phyloP scores from a whole-genome alignment of 2,329 filamentous ascomycete species.

The Microsporum ferrugineum region DNA sequence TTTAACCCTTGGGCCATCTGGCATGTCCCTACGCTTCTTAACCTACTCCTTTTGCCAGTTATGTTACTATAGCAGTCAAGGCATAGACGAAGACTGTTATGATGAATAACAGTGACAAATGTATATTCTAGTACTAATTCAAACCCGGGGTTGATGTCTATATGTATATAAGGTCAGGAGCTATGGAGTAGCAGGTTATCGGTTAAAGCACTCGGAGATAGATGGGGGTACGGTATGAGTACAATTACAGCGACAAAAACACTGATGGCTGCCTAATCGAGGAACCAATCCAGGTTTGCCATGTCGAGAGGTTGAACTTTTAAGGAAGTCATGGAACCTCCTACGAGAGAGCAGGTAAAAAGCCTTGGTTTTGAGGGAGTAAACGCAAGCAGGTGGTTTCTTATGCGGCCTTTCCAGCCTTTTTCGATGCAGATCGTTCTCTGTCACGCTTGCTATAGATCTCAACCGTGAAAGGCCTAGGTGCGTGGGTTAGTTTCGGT shows the following conservation, averaged over 20 bases:
- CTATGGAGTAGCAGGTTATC: neutral
- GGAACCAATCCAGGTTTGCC: neutral
- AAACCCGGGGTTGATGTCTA: neutral
- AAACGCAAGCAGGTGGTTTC: neutral
- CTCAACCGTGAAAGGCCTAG: conserved; percentile 68
- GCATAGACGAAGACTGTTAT: neutral
- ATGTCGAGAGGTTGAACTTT: neutral
- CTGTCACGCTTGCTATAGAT: conserved; percentile 70
- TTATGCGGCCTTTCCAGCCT: conserved; percentile 30
- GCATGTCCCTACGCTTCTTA: neutral
- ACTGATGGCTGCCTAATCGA: neutral
- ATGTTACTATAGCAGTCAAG: neutral
- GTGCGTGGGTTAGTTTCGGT: neutral
- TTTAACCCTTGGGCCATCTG: neutral
- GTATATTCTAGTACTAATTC: neutral
- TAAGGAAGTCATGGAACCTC: neutral
- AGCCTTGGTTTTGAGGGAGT: neutral
- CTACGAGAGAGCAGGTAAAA: neutral
- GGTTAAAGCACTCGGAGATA: neutral
- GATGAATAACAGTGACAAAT: neutral
- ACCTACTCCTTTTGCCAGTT: neutral
- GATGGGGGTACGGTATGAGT: neutral
- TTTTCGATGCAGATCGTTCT: conserved; percentile 28
- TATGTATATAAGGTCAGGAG: neutral
- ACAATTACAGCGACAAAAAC: neutral